These are phyloP conservation scores for Hypomyces perniciosus DNA, from an alignment of 2,329 filamentous ascomycete genomes.

Conservation along the genomic window DNA sequence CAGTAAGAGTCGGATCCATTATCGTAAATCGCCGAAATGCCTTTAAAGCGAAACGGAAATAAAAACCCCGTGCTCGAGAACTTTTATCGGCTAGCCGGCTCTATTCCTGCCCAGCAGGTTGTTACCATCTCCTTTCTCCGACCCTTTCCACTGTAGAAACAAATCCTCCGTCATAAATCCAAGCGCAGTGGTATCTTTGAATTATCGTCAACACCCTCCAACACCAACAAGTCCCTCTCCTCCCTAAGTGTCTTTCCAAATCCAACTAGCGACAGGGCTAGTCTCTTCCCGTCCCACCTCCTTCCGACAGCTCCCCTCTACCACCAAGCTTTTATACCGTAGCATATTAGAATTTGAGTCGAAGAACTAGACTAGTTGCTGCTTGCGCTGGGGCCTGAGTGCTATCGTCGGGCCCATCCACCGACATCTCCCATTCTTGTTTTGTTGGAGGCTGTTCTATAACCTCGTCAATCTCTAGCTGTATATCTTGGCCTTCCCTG, in stretches of 20 bases:
- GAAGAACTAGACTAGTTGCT: slow-evolving; percentile 14
- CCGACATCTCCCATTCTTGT: slow-evolving; percentile 56
- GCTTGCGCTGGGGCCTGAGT: slow-evolving; percentile 14
- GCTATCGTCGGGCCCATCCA: slow-evolving; percentile 40
- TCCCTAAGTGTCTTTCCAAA: too few species aligned
- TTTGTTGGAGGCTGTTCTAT: slow-evolving; percentile 35
- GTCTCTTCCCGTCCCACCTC: too few species aligned
- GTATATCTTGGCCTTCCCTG: slow-evolving; percentile 88
- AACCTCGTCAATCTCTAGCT: slow-evolving; percentile 57
- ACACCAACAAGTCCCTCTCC: slow-evolving; percentile 11
- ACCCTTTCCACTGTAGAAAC: background rate
- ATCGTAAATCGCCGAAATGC: too few species aligned
- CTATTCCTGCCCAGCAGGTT: slow-evolving; percentile 6
- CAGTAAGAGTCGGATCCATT: too few species aligned
- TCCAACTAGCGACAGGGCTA: background rate
- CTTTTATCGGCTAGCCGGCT: background rate
- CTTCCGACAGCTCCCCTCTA: too few species aligned
- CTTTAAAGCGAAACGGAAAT: too few species aligned
- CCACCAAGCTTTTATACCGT: background rate
- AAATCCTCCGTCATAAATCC: slow-evolving; percentile 3
- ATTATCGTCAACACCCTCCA: slow-evolving; percentile 13
- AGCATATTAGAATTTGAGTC: slow-evolving; percentile 14
- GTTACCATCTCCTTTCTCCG: background rate
- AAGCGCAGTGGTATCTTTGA: slow-evolving; percentile 13
- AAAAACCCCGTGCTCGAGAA: too few species aligned